These are phyloP conservation scores for Epichloe sp. DNA, from an alignment of 2,329 filamentous ascomycete species.

Conservation along the genomic window DNA sequence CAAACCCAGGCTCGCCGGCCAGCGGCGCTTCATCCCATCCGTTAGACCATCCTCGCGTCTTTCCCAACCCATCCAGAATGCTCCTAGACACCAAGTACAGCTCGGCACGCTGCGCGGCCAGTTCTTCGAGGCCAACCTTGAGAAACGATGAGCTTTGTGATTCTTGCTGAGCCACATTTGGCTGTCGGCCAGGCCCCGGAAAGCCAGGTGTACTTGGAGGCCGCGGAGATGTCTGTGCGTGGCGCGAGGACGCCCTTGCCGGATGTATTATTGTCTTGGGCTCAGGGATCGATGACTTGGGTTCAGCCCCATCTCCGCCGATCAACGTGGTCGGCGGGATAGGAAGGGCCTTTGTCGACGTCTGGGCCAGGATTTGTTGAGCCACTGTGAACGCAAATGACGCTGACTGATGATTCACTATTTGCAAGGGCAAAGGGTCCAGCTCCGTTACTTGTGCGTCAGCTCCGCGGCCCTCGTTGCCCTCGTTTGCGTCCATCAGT, in stretches of 20 bases:
- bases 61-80: slow-evolving; percentile 62
- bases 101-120: slow-evolving; percentile 73
- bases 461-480: slow-evolving; percentile 24
- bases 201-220: slow-evolving; percentile 39
- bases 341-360: slow-evolving; percentile 52
- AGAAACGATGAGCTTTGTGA: slow-evolving; percentile 33
- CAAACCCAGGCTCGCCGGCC: slow-evolving; percentile 28
- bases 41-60: slow-evolving; percentile 59
- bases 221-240: slow-evolving; percentile 24
- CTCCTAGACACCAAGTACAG: slow-evolving; percentile 69
- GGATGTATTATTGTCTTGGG: slow-evolving; percentile 61
- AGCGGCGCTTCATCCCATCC: slow-evolving; percentile 55
- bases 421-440: slow-evolving; percentile 30
- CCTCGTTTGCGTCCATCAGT: slow-evolving; percentile 28
- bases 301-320: slow-evolving; percentile 36
- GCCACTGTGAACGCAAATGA: slow-evolving; percentile 69
- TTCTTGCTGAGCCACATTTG: slow-evolving; percentile 26
- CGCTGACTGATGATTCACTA: slow-evolving; percentile 61
- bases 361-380: slow-evolving; percentile 65
- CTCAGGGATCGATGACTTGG: slow-evolving; percentile 49
- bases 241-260: slow-evolving; percentile 48
- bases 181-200: slow-evolving; percentile 30
- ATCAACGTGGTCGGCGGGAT: slow-evolving; percentile 48
- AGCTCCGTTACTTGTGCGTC: slow-evolving; percentile 10
- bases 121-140: slow-evolving; percentile 60